Evolutionary conservation across 1,284 basidiomycete genomes (phyloP).

Genomic region (Trichosporon ovoides): DNA sequence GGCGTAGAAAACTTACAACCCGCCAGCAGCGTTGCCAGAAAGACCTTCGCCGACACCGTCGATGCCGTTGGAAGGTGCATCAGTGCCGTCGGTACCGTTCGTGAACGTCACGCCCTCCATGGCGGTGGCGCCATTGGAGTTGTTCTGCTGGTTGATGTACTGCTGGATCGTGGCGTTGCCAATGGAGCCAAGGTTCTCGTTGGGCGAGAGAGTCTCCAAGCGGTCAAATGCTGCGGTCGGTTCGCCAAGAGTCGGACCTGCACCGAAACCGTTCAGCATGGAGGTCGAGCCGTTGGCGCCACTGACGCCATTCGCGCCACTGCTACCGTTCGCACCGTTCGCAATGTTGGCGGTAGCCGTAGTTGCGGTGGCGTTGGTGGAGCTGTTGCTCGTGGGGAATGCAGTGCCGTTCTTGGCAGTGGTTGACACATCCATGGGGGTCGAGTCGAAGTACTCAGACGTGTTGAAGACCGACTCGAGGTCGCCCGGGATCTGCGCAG

Average conservation of each 20-base stretch:
- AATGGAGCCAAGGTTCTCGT: constrained; percentile 19
- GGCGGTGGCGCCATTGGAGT: background rate
- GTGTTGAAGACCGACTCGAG: constrained; percentile 46
- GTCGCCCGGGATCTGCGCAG: constrained; percentile 23
- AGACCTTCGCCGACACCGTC: background rate
- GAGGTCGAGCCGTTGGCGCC: background rate
- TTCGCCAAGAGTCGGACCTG: constrained; percentile 25
- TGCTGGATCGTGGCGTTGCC: constrained; percentile 13
- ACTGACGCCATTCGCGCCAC: background rate
- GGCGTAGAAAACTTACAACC: background rate
- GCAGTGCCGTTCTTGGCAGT: constrained; percentile 7
- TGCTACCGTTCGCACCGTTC: background rate
- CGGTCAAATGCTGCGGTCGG: constrained; percentile 31
- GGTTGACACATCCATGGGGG: constrained; percentile 23
- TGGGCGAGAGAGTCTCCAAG: constrained; percentile 35
- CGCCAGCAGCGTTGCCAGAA: background rate
- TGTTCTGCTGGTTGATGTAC: constrained; percentile 6
- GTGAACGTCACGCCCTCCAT: constrained; percentile 20
- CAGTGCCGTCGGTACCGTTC: constrained; percentile 7
- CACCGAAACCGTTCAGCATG: constrained; percentile 1
- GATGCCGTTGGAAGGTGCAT: background rate
- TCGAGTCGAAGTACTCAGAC: constrained; percentile 40
- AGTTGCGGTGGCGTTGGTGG: background rate
- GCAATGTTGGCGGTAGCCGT: background rate
- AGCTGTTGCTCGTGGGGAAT: background rate